Evolutionary conservation across 352 stramenopile genomes (phyloP).

Genomic region (Poterioochromonas sp.): DNA sequence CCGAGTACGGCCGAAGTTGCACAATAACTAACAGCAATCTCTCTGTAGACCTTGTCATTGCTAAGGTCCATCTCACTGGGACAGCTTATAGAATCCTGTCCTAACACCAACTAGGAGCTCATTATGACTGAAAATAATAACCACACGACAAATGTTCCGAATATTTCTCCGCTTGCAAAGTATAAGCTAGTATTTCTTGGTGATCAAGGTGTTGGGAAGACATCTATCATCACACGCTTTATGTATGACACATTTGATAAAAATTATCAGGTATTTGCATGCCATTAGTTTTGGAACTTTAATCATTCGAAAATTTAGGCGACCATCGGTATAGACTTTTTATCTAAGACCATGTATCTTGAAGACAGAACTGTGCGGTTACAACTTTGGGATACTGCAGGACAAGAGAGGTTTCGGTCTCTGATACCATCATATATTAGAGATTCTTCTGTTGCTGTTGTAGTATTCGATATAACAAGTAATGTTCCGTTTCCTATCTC

Average conservation of each 20-base stretch:
- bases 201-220: slow-evolving; percentile 97
- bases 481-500: slow-evolving; percentile 38
- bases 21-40: too few species aligned
- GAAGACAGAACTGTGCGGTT: slow-evolving; percentile 67
- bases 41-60: too few species aligned
- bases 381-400: slow-evolving; percentile 93
- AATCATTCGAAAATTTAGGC: slow-evolving; percentile 53
- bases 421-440: slow-evolving; percentile 73
- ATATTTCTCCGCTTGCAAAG: slow-evolving; percentile 77
- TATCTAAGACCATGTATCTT: slow-evolving; percentile 98
- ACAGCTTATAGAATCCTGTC: too few species aligned
- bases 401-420: slow-evolving; percentile 19
- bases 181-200: slow-evolving; percentile 88
- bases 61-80: too few species aligned
- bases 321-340: slow-evolving; percentile 99
- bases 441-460: slow-evolving; percentile 97
- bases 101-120: too few species aligned
- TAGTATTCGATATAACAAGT: slow-evolving; percentile 99
- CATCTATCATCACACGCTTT: slow-evolving; percentile 98
- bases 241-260: slow-evolving; percentile 97
- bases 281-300: not conserved
- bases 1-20: too few species aligned
- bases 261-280: slow-evolving; percentile 68
- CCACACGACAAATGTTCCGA: too few species aligned
- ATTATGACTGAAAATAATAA: too few species aligned